Percentiles rank a stretch among this genome's conserved stretches.
Evolutionary conservation across 306 rosid genomes (phyloP).

Genomic region (Crataegus laevigata): DNA sequence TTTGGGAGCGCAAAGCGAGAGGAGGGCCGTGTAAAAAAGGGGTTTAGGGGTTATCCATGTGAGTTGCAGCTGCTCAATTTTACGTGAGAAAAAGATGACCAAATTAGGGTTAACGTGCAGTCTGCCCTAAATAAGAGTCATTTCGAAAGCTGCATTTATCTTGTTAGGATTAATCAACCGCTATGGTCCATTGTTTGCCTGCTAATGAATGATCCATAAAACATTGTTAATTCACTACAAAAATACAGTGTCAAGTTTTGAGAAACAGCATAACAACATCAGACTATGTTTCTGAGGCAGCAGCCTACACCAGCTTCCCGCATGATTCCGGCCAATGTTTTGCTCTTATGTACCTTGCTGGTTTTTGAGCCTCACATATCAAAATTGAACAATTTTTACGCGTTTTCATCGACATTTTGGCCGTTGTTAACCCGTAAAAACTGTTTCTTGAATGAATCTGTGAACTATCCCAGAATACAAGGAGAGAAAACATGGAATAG

Average conservation of each 20-base stretch:
- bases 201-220: too few species aligned
- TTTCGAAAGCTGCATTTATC: not conserved
- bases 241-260: too few species aligned
- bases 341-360: not conserved
- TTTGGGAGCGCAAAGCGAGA: too few species aligned
- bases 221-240: too few species aligned
- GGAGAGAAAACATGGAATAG: not conserved
- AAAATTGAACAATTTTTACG: not conserved
- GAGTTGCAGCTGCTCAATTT: not conserved
- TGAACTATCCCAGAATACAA: not conserved
- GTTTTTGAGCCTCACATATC: not conserved
- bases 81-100: not conserved
- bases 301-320: not conserved
- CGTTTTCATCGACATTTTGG: not conserved
- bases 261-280: not conserved
- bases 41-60: conserved; percentile 9
- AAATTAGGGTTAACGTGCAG: not conserved
- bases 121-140: not conserved
- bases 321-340: not conserved
- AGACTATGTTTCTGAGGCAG: too few species aligned
- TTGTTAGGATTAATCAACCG: not conserved
- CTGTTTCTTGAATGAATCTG: not conserved
- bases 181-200: not conserved
- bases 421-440: not conserved
- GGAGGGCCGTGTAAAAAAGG: not conserved